Conservation (phyloP, 2,329 filamentous ascomycete genomes). For the Raffaelea arxii region DNA sequence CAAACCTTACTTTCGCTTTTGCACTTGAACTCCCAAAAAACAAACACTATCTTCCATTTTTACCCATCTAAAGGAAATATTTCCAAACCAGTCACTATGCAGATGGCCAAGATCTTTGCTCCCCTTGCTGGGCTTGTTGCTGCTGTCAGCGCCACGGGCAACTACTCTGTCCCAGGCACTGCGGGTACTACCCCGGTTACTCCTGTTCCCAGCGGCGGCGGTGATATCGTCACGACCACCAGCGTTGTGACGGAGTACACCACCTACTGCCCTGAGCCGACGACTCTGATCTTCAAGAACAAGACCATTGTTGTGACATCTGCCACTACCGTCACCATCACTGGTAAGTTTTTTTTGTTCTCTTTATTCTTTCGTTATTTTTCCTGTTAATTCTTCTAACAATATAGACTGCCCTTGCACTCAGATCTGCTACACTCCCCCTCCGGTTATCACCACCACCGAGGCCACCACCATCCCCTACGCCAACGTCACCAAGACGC, state of each 20-base stretch:
- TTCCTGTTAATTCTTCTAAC: background rate
- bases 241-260: conserved; percentile 49
- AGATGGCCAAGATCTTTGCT: conserved; percentile 8
- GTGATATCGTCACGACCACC: conserved; percentile 8
- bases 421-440: conserved; percentile 3
- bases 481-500: background rate
- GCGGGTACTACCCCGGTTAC: no score
- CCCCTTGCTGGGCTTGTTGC: conserved; percentile 10
- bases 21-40: no score
- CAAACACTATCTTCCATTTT: background rate
- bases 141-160: conserved; percentile 1
- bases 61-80: background rate
- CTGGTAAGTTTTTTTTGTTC: conserved; percentile 4
- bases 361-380: background rate
- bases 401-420: conserved; percentile 13
- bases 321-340: conserved; percentile 14
- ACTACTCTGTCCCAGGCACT: background rate
- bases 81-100: conserved; percentile 8
- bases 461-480: background rate
- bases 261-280: conserved; percentile 66
- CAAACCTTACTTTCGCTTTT: background rate
- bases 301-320: conserved; percentile 49
- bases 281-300: conserved; percentile 53
- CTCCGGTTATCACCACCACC: conserved; percentile 4
- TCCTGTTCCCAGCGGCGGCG: background rate